phyloP scores from a whole-genome alignment of 768 basidiomycete species.

The Rhodotorula graminis region DNA sequence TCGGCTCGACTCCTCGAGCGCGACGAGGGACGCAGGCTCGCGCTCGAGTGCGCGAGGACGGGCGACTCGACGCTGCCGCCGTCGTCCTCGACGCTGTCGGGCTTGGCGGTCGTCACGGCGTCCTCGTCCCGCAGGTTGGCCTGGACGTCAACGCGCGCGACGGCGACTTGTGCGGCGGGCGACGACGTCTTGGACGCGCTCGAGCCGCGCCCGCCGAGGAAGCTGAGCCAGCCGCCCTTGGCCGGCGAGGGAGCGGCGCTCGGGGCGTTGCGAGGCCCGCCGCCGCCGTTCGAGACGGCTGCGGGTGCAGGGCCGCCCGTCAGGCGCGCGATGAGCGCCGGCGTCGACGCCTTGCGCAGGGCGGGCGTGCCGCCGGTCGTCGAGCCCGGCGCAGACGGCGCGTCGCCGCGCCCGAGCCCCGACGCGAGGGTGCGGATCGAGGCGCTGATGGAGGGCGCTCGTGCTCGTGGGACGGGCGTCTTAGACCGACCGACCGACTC shows the following conservation, averaged over 20 bases:
- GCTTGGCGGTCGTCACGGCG: not conserved
- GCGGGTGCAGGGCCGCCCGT: not conserved
- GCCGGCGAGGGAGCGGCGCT: slow-evolving; percentile 1
- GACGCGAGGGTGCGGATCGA: slow-evolving; percentile 17
- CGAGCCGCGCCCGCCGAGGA: slow-evolving; percentile 11
- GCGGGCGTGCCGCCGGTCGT: not conserved
- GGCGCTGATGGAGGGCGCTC: slow-evolving; percentile 8
- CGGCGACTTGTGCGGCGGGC: slow-evolving; percentile 16
- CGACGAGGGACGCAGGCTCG: not conserved
- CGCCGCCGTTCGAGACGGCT: not conserved
- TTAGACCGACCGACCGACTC: slow-evolving; percentile 6
- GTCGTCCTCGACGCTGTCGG: not conserved
- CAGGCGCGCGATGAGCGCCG: slow-evolving; percentile 31
- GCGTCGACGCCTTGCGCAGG: slow-evolving; percentile 19
- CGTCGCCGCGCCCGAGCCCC: not conserved
- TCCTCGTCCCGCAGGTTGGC: slow-evolving; percentile 16
- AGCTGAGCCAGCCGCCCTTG: slow-evolving; percentile 15
- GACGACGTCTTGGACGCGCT: not conserved
- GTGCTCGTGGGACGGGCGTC: slow-evolving; percentile 15
- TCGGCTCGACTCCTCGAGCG: not conserved
- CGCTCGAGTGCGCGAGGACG: not conserved
- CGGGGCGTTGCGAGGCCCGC: not conserved
- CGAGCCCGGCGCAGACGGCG: not conserved
- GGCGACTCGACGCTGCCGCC: not conserved
- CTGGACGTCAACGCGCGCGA: slow-evolving; percentile 26